Evolutionary conservation across 176 grass and related monocot genomes (phyloP).

Genomic region (Juncus effusus): DNA sequence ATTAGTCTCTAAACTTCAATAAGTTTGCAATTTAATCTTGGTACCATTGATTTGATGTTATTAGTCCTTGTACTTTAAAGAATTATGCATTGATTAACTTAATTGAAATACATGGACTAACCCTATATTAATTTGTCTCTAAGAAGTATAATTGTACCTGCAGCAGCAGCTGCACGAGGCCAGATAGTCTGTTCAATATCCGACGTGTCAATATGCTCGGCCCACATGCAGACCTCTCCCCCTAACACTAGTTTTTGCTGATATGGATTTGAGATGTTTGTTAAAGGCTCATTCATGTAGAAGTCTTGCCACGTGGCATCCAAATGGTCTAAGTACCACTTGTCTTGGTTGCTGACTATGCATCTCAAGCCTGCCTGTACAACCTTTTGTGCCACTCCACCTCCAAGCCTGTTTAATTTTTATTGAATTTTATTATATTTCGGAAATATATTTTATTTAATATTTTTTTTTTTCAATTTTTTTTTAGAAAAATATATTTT

Average conservation of each 20-base stretch:
- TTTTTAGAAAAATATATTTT: neutral
- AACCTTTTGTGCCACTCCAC: conserved; percentile 58
- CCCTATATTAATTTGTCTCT: too few relatives aligned
- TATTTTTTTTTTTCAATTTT: neutral
- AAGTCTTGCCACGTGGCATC: conserved; percentile 71
- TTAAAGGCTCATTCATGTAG: conserved; percentile 83
- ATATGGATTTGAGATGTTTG: conserved; percentile 47
- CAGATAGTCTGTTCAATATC: conserved; percentile 92
- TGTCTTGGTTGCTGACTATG: conserved; percentile 90
- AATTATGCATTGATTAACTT: too few relatives aligned
- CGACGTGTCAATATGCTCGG: conserved; percentile 75
- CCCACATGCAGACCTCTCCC: conserved; percentile 91
- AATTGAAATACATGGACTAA: too few relatives aligned
- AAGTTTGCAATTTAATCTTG: too few relatives aligned
- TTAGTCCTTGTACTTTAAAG: too few relatives aligned
- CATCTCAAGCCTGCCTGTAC: conserved; percentile 78
- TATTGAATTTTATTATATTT: neutral
- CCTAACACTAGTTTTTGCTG: conserved; percentile 74
- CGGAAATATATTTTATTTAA: neutral
- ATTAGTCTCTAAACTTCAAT: too few relatives aligned
- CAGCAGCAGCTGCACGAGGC: conserved; percentile 87
- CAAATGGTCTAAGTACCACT: conserved; percentile 94
- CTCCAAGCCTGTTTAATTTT: conserved; percentile 48
- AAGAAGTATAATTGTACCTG: conserved; percentile 42
- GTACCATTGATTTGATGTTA: too few relatives aligned